Conservation (phyloP, 352 stramenopile species). For the Phytophthora fragariaefolia region DNA sequence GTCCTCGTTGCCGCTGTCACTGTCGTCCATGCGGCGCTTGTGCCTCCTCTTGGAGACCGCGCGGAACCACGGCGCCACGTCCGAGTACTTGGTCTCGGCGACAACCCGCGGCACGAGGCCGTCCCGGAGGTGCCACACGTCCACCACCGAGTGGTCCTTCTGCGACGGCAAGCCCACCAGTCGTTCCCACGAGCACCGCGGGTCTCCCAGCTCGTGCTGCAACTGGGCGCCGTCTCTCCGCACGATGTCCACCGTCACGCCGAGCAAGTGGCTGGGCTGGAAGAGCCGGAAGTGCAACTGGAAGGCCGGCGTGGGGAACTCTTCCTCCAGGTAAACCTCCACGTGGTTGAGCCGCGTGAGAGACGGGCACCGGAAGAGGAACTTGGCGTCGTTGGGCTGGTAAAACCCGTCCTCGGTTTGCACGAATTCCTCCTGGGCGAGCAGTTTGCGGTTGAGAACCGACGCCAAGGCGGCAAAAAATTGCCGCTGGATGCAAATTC, state of each 20-base stretch:
- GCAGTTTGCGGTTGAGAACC: constrained; percentile 37
- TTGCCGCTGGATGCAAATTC: constrained; percentile 32
- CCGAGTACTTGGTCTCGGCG: constrained; percentile 65
- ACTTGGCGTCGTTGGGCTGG: constrained; percentile 61
- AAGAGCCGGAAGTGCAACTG: constrained; percentile 61
- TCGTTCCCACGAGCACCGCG: constrained; percentile 58
- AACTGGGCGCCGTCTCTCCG: constrained; percentile 30
- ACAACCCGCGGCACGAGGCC: constrained; percentile 58
- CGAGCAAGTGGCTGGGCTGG: constrained; percentile 49
- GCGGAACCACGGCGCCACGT: constrained; percentile 68
- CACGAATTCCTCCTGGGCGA: constrained; percentile 54
- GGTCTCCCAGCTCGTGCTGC: constrained; percentile 46
- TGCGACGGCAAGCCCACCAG: constrained; percentile 63
- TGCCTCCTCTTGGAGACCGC: constrained; percentile 48
- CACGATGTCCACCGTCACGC: constrained; percentile 57
- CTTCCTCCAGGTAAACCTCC: constrained; percentile 71
- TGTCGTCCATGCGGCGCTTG: constrained; percentile 49
- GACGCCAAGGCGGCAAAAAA: constrained; percentile 56
- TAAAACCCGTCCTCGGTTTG: constrained; percentile 40
- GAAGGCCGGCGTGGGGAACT: constrained; percentile 47
- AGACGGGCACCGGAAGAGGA: constrained; percentile 69
- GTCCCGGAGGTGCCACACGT: constrained; percentile 78
- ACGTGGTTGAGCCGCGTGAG: constrained; percentile 63
- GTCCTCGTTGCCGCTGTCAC: constrained; percentile 50
- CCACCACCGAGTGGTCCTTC: constrained; percentile 68